A percentile compares a stretch with the other conserved stretches of the same genome.
phyloP scores from a whole-genome alignment of 208 protist genomes.

The Acanthamoeba triangularis region DNA sequence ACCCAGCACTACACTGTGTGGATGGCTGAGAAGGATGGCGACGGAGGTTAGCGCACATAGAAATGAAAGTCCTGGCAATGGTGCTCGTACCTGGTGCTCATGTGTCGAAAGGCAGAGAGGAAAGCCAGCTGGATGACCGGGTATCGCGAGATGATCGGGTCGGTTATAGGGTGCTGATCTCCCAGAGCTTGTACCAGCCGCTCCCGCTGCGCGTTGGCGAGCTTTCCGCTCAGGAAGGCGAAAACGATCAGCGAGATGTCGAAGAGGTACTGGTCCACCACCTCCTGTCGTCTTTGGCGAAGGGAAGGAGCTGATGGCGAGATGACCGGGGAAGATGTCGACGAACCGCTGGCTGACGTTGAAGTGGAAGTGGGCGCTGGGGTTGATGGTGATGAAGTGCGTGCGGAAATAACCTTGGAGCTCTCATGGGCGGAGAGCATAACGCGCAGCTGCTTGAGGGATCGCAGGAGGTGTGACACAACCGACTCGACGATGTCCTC shows the following conservation, averaged over 20 bases:
- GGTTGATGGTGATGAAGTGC: background rate
- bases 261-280: background rate
- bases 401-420: background rate
- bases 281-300: background rate
- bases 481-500: conserved; percentile 29
- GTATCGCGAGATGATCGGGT: background rate
- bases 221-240: conserved; percentile 5
- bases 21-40: background rate
- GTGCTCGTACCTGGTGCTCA: background rate
- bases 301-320: background rate
- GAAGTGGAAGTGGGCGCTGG: background rate
- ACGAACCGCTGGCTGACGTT: background rate
- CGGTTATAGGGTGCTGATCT: background rate
- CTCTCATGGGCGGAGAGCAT: background rate
- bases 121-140: background rate
- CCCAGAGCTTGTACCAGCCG: conserved; percentile 2
- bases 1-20: background rate
- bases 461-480: background rate
- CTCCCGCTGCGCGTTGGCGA: conserved; percentile 5
- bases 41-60: background rate
- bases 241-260: conserved; percentile 28
- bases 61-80: no score
- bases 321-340: background rate
- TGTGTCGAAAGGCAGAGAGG: conserved; percentile 26
- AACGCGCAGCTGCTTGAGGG: background rate